Evolutionary conservation across 2,329 filamentous ascomycete species (phyloP).

Genomic region (Beauveria bassiana): DNA sequence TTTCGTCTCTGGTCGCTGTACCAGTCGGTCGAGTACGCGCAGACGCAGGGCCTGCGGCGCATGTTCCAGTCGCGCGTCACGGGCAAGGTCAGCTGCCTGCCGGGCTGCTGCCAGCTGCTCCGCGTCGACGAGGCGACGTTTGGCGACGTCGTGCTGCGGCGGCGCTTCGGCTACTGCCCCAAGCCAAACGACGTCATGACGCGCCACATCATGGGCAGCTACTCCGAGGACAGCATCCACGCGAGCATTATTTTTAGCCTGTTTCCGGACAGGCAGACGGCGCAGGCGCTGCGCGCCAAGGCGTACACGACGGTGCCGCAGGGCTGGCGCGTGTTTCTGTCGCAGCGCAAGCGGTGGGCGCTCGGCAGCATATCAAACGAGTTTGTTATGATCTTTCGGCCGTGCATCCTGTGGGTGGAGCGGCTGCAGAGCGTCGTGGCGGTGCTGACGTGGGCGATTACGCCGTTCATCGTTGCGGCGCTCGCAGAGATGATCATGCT

Average conservation of each 20-base stretch:
- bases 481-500: conserved; percentile 29
- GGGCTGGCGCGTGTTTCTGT: conserved; percentile 38
- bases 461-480: conserved; percentile 35
- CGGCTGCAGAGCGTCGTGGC: conserved; percentile 36
- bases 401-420: conserved; percentile 34
- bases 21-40: conserved; percentile 40
- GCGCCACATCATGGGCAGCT: conserved; percentile 40
- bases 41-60: conserved; percentile 38
- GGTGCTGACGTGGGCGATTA: conserved; percentile 39
- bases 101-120: conserved; percentile 42
- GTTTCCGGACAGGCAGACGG: conserved; percentile 34
- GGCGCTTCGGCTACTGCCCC: conserved; percentile 41
- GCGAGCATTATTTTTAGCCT: conserved; percentile 40
- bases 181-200: conserved; percentile 41
- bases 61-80: conserved; percentile 42
- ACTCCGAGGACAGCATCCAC: conserved; percentile 42
- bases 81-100: conserved; percentile 41
- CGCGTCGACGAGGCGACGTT: conserved; percentile 41
- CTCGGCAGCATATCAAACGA: conserved; percentile 41
- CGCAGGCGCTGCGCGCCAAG: conserved; percentile 38
- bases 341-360: conserved; percentile 41
- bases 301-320: conserved; percentile 40
- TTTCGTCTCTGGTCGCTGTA: conserved; percentile 40
- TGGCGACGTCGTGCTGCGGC: conserved; percentile 36
- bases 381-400: conserved; percentile 38